These are phyloP conservation scores for Pelargonium australe DNA, from an alignment of 441 rosid species.

Conservation along the genomic window DNA sequence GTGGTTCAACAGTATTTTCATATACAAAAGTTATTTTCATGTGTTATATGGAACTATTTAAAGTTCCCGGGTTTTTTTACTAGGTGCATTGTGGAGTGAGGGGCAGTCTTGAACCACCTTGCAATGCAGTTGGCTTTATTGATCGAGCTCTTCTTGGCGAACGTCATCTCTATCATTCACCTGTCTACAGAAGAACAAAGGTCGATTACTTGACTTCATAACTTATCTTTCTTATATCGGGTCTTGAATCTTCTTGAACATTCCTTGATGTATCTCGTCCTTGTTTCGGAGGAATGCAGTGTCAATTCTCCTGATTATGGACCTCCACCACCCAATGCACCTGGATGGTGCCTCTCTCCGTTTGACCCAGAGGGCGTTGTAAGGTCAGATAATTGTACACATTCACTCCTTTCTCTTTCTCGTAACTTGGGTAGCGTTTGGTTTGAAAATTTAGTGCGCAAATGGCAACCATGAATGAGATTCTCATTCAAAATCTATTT, in stretches of 20 bases:
- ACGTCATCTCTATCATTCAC: constrained; percentile 48
- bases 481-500: no score
- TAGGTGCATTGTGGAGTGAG: constrained; percentile 51
- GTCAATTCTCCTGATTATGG: constrained; percentile 62
- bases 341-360: constrained; percentile 61
- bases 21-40: neutral
- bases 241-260: neutral
- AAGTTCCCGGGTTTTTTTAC: constrained; percentile 7
- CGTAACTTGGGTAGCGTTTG: neutral
- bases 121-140: constrained; percentile 54
- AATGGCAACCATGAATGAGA: no score
- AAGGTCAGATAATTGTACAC: constrained; percentile 28
- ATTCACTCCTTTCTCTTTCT: constrained; percentile 4
- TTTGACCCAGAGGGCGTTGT: constrained; percentile 62
- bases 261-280: neutral
- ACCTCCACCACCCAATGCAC: constrained; percentile 49
- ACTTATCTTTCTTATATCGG: neutral
- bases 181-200: constrained; percentile 52
- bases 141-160: constrained; percentile 48
- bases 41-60: constrained; percentile 12
- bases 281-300: constrained; percentile 46
- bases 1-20: neutral
- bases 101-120: constrained; percentile 59
- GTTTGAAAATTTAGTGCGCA: no score
- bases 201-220: constrained; percentile 21